phyloP scores from a whole-genome alignment of 495 filamentous ascomycete species.

The Penicillium herquei region DNA sequence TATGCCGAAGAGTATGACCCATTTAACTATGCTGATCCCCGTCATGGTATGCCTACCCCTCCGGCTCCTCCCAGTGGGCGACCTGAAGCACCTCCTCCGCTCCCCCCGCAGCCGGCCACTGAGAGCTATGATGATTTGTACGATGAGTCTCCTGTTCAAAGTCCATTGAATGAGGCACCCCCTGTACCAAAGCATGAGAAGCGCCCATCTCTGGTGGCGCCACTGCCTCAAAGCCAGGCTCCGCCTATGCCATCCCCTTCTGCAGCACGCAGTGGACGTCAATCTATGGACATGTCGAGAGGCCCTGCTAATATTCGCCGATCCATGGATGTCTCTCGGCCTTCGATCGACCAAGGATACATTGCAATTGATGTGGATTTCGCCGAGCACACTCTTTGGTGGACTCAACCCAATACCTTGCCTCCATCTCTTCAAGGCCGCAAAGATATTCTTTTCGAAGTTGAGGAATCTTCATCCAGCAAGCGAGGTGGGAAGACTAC shows the following conservation, averaged over 20 bases:
- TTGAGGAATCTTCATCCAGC: constrained; percentile 70
- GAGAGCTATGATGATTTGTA: constrained; percentile 52
- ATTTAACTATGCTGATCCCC: constrained; percentile 61
- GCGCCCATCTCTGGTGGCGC: constrained; percentile 28
- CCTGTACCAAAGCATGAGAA: constrained; percentile 42
- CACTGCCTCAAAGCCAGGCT: constrained; percentile 28
- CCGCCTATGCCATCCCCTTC: constrained; percentile 46
- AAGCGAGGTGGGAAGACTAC: constrained; percentile 66
- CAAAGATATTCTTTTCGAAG: constrained; percentile 78
- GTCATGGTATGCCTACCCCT: constrained; percentile 33
- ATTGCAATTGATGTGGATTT: constrained; percentile 89
- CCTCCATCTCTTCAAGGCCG: constrained; percentile 81
- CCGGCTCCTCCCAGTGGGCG: constrained; percentile 18
- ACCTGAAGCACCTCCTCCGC: constrained; percentile 31
- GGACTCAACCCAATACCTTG: constrained; percentile 67
- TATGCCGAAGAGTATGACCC: constrained; percentile 69
- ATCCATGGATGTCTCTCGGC: constrained; percentile 70
- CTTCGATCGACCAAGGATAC: constrained; percentile 70
- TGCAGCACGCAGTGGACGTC: constrained; percentile 48
- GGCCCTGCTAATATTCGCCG: constrained; percentile 49
- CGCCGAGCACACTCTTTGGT: constrained; percentile 71
- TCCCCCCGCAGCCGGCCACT: constrained; percentile 28
- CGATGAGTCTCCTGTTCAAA: constrained; percentile 52
- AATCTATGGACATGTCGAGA: constrained; percentile 69
- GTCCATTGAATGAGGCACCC: constrained; percentile 35